Evolutionary conservation across 2,329 filamentous ascomycete species (phyloP).

Genomic region (Lasiodiplodia hormozganensis): DNA sequence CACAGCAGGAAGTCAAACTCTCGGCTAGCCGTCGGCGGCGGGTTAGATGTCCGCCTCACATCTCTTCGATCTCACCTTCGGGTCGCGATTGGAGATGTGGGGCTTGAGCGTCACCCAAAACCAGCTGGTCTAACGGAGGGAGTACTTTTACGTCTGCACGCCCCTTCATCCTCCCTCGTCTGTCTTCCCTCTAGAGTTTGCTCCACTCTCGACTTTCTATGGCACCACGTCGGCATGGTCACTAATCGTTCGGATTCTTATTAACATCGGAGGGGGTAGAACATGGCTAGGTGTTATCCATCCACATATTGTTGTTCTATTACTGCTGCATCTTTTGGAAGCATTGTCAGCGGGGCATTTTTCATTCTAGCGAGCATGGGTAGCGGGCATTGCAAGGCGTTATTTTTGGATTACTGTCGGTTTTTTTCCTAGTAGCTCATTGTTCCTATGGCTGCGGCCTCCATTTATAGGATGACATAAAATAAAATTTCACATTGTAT

Average conservation of each 20-base stretch:
- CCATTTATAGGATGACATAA: too few relatives aligned
- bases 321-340: not conserved
- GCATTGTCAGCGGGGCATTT: not conserved
- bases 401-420: not conserved
- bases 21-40: not conserved
- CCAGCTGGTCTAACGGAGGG: not conserved
- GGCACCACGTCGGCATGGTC: not conserved
- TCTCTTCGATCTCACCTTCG: slow-evolving; percentile 7
- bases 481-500: too few relatives aligned
- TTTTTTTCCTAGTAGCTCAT: not conserved
- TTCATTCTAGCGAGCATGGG: not conserved
- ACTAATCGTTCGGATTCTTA: not conserved
- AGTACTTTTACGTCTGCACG: not conserved
- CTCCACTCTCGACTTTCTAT: not conserved
- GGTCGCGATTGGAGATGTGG: slow-evolving; percentile 10
- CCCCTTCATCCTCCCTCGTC: not conserved
- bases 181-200: not conserved
- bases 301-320: not conserved
- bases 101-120: slow-evolving; percentile 3
- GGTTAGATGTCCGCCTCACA: not conserved
- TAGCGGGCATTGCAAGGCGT: slow-evolving; percentile 4
- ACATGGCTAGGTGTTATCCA: not conserved
- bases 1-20: not conserved
- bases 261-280: not conserved
- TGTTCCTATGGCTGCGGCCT: not conserved